phyloP scores from a whole-genome alignment of 257 asterid species.

The Solanum tarapatanum region DNA sequence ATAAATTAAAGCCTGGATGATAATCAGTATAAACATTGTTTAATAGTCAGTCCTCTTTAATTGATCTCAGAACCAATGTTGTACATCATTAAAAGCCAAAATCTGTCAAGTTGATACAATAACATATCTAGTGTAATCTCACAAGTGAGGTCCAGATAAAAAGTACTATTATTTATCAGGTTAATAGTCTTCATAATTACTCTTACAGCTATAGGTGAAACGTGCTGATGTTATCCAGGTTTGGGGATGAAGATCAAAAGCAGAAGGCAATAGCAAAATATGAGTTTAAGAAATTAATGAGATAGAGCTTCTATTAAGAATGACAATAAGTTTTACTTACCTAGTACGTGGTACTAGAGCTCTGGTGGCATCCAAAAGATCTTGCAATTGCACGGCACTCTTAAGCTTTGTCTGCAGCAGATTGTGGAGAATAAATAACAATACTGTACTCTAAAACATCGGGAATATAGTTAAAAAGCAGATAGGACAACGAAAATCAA shows the following conservation, averaged over 20 bases:
- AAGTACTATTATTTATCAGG: background rate
- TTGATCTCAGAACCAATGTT: background rate
- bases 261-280: background rate
- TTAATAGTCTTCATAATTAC: background rate
- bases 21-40: background rate
- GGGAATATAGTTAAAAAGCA: background rate
- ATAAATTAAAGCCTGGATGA: background rate
- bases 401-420: slow-evolving; percentile 78
- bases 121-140: background rate
- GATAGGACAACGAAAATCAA: slow-evolving; percentile 5
- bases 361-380: slow-evolving; percentile 94
- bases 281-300: background rate
- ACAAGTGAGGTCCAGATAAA: background rate
- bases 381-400: slow-evolving; percentile 94
- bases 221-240: background rate
- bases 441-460: background rate
- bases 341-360: slow-evolving; percentile 78
- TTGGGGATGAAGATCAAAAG: background rate
- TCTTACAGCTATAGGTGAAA: background rate
- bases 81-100: background rate
- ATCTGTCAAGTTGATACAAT: background rate
- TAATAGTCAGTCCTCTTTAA: background rate
- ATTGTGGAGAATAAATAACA: slow-evolving; percentile 4
- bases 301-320: background rate
- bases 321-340: slow-evolving; percentile 11